Conservation (phyloP, 306 rosid genomes). For the Pachyrhizus erosus region DNA sequence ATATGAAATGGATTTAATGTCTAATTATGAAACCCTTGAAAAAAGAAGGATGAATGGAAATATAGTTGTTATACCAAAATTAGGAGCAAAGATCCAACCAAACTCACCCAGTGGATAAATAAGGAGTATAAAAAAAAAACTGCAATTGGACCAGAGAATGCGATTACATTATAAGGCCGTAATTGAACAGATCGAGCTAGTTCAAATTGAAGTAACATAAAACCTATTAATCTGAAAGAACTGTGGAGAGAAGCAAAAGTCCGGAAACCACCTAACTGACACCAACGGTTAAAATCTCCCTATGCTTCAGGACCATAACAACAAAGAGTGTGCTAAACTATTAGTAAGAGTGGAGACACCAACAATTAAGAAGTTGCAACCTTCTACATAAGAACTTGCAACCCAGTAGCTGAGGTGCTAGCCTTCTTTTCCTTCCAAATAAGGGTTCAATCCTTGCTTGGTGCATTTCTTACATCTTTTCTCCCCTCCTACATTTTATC, state of each 20-base stretch:
- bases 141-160: neutral
- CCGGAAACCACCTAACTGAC: neutral
- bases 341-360: conserved; percentile 27
- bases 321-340: neutral
- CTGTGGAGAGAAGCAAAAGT: neutral
- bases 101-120: no score
- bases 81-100: no score
- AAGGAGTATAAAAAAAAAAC: neutral
- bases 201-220: neutral
- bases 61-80: no score
- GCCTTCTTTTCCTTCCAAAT: no score
- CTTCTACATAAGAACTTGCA: neutral
- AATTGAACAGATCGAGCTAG: neutral
- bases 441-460: no score
- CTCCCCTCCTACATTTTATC: no score
- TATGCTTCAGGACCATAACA: neutral
- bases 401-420: no score
- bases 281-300: neutral
- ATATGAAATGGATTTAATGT: no score
- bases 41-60: no score
- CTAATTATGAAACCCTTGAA: no score
- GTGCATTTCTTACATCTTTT: no score
- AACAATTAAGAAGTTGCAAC: conserved; percentile 11
- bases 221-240: neutral
- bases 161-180: neutral